Conservation (phyloP, 768 basidiomycete species). For the Guyanaporus albipodus region DNA sequence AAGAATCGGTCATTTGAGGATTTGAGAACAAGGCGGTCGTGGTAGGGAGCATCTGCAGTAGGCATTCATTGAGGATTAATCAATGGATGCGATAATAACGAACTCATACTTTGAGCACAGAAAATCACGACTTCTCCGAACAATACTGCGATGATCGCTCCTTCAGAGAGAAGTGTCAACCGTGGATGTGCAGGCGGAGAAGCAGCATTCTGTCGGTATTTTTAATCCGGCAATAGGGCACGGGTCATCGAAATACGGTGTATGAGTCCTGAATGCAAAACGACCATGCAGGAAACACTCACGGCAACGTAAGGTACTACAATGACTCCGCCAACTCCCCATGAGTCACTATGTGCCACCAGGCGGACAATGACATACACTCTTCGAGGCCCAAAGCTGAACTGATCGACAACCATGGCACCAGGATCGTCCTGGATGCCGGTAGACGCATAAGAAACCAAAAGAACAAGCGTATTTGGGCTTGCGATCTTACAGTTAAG, state of each 20-base stretch:
- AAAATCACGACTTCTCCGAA: conserved; percentile 77
- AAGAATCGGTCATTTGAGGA: conserved; percentile 64
- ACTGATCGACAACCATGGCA: conserved; percentile 33
- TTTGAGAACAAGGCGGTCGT: conserved; percentile 70
- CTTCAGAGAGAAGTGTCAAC: conserved; percentile 57
- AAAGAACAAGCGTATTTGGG: conserved; percentile 50
- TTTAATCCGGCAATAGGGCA: not conserved
- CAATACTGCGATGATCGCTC: conserved; percentile 56
- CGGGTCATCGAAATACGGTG: not conserved
- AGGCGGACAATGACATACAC: conserved; percentile 62
- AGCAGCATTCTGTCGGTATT: conserved; percentile 47
- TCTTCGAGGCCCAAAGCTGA: conserved; percentile 48
- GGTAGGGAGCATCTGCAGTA: conserved; percentile 58
- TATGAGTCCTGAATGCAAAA: not conserved
- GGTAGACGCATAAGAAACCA: conserved; percentile 63
- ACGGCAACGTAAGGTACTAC: conserved; percentile 77
- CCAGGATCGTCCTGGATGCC: conserved; percentile 39
- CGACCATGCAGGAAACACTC: conserved; percentile 24
- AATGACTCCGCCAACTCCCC: conserved; percentile 37
- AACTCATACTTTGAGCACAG: conserved; percentile 54
- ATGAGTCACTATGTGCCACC: conserved; percentile 23
- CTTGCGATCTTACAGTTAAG: conserved; percentile 29
- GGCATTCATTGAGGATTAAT: not conserved
- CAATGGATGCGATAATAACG: not conserved
- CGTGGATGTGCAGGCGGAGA: conserved; percentile 72